Evolutionary conservation across 352 stramenopile genomes (phyloP).

Genomic region (Blastocystis sp.): DNA sequence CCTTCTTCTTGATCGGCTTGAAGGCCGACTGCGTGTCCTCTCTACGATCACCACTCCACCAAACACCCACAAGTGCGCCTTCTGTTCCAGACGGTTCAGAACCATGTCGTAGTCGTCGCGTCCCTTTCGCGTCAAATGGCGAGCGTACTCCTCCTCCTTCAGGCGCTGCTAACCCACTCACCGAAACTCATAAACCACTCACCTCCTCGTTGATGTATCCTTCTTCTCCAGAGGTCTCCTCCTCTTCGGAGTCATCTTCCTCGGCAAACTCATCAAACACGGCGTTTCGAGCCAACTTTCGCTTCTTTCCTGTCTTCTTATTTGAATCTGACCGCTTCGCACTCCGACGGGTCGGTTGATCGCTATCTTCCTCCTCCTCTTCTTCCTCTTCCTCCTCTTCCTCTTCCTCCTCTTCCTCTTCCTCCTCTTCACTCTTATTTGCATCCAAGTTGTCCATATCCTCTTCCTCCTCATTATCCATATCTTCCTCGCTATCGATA

Average conservation of each 20-base stretch:
- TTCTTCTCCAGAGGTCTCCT: neutral
- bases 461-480: neutral
- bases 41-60: neutral
- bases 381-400: conserved; percentile 40
- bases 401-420: neutral
- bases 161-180: neutral
- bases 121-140: neutral
- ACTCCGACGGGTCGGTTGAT: neutral
- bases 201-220: conserved; percentile 13
- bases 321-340: neutral
- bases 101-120: neutral
- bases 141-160: neutral
- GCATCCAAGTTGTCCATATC: neutral
- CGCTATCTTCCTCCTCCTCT: conserved; percentile 10
- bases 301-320: neutral
- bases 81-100: conserved; percentile 2
- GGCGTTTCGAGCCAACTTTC: neutral
- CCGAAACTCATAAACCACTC: neutral
- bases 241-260: neutral
- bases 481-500: neutral
- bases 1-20: neutral
- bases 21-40: neutral
- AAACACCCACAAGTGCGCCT: neutral
- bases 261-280: conserved; percentile 19
- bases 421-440: conserved; percentile 38